Conservation (phyloP, 805 yeast genomes). For the Danielozyma ontarioensis region DNA sequence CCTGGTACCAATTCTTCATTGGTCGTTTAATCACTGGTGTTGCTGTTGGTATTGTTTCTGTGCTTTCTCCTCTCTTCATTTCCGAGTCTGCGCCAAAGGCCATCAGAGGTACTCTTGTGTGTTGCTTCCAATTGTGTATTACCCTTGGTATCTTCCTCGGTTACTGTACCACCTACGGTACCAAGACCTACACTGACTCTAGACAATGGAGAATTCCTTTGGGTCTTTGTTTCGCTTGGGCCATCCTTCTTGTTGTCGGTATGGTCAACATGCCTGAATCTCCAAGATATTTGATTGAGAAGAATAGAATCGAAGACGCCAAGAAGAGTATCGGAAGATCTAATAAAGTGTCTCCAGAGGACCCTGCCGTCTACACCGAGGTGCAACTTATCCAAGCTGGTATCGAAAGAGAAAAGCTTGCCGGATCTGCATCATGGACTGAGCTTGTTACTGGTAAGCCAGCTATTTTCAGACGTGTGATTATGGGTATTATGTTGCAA, state of each 20-base stretch:
- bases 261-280: slow-evolving; percentile 65
- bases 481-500: slow-evolving; percentile 58
- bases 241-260: slow-evolving; percentile 43
- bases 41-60: slow-evolving; percentile 70
- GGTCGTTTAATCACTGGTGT: slow-evolving; percentile 66
- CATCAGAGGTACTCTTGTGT: slow-evolving; percentile 66
- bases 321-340: slow-evolving; percentile 49
- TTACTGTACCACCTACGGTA: slow-evolving; percentile 62
- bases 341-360: slow-evolving; percentile 51
- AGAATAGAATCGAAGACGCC: slow-evolving; percentile 48
- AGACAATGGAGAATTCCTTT: slow-evolving; percentile 68
- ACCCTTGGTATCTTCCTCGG: slow-evolving; percentile 70
- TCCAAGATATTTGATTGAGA: slow-evolving; percentile 57
- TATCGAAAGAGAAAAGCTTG: slow-evolving; percentile 54
- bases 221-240: slow-evolving; percentile 49
- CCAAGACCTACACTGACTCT: slow-evolving; percentile 46
- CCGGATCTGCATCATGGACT: slow-evolving; percentile 62
- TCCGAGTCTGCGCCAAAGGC: slow-evolving; percentile 68
- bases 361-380: slow-evolving; percentile 51
- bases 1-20: slow-evolving; percentile 61
- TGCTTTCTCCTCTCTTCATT: slow-evolving; percentile 61
- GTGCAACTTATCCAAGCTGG: slow-evolving; percentile 53
- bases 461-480: slow-evolving; percentile 49
- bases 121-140: slow-evolving; percentile 64
- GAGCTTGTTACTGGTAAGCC: slow-evolving; percentile 63